phyloP scores from a whole-genome alignment of 2,329 filamentous ascomycete genomes.

The Clarireedia homoeocarpa region DNA sequence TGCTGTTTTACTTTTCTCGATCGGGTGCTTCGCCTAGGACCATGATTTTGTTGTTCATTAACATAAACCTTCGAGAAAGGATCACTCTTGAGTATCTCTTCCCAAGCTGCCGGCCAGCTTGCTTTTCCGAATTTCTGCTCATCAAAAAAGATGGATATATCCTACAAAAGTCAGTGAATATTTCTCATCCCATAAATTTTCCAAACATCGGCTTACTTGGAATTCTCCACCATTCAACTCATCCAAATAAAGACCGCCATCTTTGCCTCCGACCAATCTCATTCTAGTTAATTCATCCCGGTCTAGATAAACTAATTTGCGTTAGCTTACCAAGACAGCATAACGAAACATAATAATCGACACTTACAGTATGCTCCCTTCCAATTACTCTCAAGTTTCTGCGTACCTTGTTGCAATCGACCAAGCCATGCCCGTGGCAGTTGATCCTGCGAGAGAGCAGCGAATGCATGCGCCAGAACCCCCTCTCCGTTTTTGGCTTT shows the following conservation, averaged over 20 bases:
- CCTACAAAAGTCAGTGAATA: constrained; percentile 12
- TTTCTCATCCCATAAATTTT: neutral
- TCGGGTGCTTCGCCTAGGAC: neutral
- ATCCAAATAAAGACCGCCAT: constrained; percentile 14
- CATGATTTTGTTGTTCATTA: neutral
- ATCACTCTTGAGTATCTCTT: constrained; percentile 17
- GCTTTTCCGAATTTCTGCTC: constrained; percentile 11
- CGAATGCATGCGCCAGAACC: constrained; percentile 27
- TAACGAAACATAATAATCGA: neutral
- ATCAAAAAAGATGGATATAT: constrained; percentile 25
- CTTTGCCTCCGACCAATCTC: constrained; percentile 9
- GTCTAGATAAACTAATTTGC: constrained; percentile 17
- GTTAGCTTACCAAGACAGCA: constrained; percentile 2
- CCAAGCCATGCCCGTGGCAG: constrained; percentile 36
- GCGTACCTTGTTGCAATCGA: constrained; percentile 29
- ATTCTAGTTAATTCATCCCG: constrained; percentile 16
- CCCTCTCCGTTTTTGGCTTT: constrained; percentile 28
- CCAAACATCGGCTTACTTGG: constrained; percentile 14
- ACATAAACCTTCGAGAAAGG: constrained; percentile 13
- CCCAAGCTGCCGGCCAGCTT: constrained; percentile 21
- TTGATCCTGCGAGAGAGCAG: constrained; percentile 31
- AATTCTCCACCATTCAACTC: constrained; percentile 18
- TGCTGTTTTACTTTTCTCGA: neutral
- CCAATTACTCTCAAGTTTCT: constrained; percentile 37
- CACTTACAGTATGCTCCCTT: constrained; percentile 40